Evolutionary conservation across 768 basidiomycete genomes (phyloP).

Genomic region (Brasilioporus rufonigricans): DNA sequence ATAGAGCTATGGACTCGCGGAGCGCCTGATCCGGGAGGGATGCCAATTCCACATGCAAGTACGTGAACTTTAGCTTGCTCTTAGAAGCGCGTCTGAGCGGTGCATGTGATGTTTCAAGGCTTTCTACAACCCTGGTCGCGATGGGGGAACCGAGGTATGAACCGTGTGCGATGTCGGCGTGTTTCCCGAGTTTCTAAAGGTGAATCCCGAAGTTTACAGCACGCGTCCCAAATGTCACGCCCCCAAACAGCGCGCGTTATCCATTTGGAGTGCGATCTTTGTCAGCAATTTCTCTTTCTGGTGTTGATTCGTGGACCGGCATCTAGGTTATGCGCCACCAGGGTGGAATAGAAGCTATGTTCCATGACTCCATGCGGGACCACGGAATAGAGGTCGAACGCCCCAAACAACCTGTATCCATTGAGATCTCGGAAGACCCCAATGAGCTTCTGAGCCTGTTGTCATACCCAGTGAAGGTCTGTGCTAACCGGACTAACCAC

Average conservation of each 20-base stretch:
- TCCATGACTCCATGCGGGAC: constrained; percentile 37
- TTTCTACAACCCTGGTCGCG: constrained; percentile 65
- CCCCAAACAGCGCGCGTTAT: constrained; percentile 54
- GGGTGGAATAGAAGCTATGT: constrained; percentile 39
- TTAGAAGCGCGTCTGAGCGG: not conserved
- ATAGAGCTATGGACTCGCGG: constrained; percentile 59
- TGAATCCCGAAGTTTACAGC: constrained; percentile 57
- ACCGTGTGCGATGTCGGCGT: not conserved
- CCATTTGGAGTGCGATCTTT: constrained; percentile 55
- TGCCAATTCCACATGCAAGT: constrained; percentile 71
- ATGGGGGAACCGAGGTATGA: constrained; percentile 63
- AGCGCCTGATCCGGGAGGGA: constrained; percentile 59
- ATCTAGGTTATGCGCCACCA: constrained; percentile 37
- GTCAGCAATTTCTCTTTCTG: not conserved
- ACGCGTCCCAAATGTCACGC: constrained; percentile 57
- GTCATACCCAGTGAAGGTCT: constrained; percentile 32
- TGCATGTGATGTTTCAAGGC: constrained; percentile 47
- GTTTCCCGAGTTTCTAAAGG: not conserved
- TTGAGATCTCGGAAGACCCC: constrained; percentile 36
- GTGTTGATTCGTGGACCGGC: not conserved
- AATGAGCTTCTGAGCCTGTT: constrained; percentile 31
- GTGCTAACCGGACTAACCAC: not conserved
- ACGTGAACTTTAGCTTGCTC: constrained; percentile 18
- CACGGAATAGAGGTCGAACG: constrained; percentile 36
- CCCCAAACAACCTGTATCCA: constrained; percentile 27